A percentile compares a stretch with the other conserved stretches of the same genome.
Conservation (phyloP, 441 rosid genomes). For the Jatropha podagrica region DNA sequence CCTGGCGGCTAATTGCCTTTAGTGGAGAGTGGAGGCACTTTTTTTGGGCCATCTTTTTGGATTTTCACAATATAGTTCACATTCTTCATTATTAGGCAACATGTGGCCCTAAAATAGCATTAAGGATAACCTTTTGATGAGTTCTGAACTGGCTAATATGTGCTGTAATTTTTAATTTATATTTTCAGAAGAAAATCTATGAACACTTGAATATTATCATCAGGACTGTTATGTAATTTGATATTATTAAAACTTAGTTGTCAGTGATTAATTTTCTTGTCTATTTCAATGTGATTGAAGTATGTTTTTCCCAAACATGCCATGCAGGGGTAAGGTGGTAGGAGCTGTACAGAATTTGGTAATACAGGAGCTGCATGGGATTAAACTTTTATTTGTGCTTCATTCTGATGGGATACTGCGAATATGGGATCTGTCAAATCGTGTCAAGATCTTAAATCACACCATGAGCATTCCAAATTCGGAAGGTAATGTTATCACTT, state of each 20-base stretch:
- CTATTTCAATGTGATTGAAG: constrained; percentile 1
- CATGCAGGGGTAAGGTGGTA: constrained; percentile 64
- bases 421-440: constrained; percentile 68
- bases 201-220: not conserved
- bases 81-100: not conserved
- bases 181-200: not conserved
- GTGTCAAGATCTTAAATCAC: constrained; percentile 61
- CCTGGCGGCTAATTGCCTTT: not conserved
- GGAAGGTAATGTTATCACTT: constrained; percentile 54
- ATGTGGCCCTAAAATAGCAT: not conserved
- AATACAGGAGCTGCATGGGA: constrained; percentile 51
- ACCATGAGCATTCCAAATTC: constrained; percentile 44
- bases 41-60: not conserved
- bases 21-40: not conserved
- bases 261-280: constrained; percentile 2
- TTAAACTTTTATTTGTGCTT: constrained; percentile 53
- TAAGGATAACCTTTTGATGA: not conserved
- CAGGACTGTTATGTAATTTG: not conserved
- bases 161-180: not conserved
- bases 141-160: not conserved
- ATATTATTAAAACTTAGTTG: constrained; percentile 3
- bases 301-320: constrained; percentile 16
- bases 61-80: not conserved
- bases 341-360: constrained; percentile 71
- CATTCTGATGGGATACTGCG: constrained; percentile 71